Percentiles rank a stretch among this genome's conserved stretches.
These are phyloP conservation scores for Bacidia gigantensis DNA, from an alignment of 495 filamentous ascomycete genomes.

Conservation along the genomic window DNA sequence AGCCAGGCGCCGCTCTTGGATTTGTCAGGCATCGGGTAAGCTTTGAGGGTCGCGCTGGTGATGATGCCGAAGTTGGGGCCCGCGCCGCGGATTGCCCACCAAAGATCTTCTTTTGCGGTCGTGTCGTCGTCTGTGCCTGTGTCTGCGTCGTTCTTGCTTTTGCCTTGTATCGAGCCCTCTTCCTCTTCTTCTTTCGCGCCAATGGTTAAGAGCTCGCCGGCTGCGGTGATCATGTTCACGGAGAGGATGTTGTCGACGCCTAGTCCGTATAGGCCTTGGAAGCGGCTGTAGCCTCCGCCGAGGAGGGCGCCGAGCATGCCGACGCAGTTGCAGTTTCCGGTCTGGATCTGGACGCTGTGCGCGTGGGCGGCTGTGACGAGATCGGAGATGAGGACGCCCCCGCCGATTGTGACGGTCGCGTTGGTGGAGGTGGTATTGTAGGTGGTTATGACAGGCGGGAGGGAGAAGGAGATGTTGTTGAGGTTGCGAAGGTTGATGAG, in stretches of 20 bases:
- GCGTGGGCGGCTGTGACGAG: constrained; percentile 15
- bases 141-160: background rate
- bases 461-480: constrained; percentile 14
- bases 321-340: constrained; percentile 15
- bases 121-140: background rate
- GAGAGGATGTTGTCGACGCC: constrained; percentile 12
- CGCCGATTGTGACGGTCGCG: constrained; percentile 16
- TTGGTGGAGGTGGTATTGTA: constrained; percentile 16
- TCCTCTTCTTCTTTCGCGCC: no score
- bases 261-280: constrained; percentile 13
- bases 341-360: constrained; percentile 12
- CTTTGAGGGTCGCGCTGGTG: constrained; percentile 13
- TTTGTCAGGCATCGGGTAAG: constrained; percentile 6
- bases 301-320: constrained; percentile 10
- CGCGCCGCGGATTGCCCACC: constrained; percentile 13
- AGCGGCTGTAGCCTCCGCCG: constrained; percentile 11
- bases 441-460: constrained; percentile 4
- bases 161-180: background rate
- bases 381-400: constrained; percentile 15
- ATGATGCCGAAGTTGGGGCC: constrained; percentile 17
- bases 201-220: background rate
- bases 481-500: constrained; percentile 20
- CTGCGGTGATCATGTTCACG: constrained; percentile 6
- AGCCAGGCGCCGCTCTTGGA: constrained; percentile 19
- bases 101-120: constrained; percentile 5